Conservation (phyloP, 345 rosid genomes). For the Dimocarpus longan region DNA sequence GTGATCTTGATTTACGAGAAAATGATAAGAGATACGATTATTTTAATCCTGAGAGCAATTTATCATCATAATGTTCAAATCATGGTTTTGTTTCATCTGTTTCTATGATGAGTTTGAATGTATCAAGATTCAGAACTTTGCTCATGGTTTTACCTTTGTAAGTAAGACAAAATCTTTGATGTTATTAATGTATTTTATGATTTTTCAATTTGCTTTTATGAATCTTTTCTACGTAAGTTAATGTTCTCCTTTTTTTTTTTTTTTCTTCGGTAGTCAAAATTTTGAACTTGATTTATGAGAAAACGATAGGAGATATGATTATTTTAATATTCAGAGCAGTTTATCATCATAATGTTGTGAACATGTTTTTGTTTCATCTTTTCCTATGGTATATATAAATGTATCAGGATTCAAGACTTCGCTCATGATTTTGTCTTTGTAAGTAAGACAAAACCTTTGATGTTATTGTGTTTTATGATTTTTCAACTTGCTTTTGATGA, state of each 20-base stretch:
- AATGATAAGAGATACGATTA: no score
- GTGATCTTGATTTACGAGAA: no score
- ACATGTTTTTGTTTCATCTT: neutral
- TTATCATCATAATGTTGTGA: neutral
- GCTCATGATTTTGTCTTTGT: neutral
- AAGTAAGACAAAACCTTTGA: no score
- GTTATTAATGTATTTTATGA: neutral
- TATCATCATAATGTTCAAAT: no score
- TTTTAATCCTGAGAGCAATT: no score
- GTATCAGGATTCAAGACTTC: neutral
- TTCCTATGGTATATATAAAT: no score
- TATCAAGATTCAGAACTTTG: no score
- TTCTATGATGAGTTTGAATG: no score
- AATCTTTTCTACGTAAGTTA: neutral
- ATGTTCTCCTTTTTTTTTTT: neutral
- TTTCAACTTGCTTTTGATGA: neutral
- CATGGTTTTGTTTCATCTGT: no score
- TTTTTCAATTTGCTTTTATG: neutral
- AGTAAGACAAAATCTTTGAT: no score
- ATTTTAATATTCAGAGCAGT: neutral
- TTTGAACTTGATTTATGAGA: neutral
- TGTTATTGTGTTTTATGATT: no score
- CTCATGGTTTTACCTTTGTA: no score
- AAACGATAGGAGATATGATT: neutral
- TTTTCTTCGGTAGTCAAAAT: neutral